phyloP scores from a whole-genome alignment of 257 asterid species.

The Linderniella brevidens region DNA sequence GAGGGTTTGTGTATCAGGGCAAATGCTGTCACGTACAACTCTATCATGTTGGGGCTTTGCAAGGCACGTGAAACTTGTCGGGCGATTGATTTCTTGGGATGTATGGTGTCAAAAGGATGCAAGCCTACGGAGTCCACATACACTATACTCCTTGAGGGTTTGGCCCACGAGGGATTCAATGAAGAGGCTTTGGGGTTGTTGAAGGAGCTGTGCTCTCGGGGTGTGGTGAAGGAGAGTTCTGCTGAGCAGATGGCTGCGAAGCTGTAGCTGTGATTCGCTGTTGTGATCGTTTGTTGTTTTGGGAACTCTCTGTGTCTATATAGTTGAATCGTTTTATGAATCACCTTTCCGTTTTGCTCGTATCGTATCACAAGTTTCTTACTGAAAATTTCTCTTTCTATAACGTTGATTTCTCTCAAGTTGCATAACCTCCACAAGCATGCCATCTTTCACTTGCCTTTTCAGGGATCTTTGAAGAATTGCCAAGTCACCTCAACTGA shows the following conservation, averaged over 20 bases:
- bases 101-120: conserved; percentile 66
- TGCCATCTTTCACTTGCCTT: no score
- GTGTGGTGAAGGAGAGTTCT: conserved; percentile 49
- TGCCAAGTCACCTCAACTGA: no score
- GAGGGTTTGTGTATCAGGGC: conserved; percentile 48
- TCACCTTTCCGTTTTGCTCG: no score
- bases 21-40: conserved; percentile 50
- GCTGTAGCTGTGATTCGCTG: conserved; percentile 15
- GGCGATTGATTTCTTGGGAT: conserved; percentile 59
- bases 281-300: no score
- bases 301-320: no score
- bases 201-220: conserved; percentile 48
- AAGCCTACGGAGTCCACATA: conserved; percentile 74
- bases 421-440: no score
- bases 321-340: no score
- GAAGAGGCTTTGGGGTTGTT: conserved; percentile 57
- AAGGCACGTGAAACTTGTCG: conserved; percentile 62
- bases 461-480: no score
- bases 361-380: no score
- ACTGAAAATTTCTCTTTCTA: no score
- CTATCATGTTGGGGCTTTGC: conserved; percentile 70
- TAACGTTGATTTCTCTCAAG: no score
- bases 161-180: conserved; percentile 52
- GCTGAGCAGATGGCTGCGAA: conserved; percentile 36
- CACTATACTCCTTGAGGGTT: conserved; percentile 63